phyloP scores from a whole-genome alignment of 2,329 filamentous ascomycete genomes.

The Cladobotryum mycophilum region DNA sequence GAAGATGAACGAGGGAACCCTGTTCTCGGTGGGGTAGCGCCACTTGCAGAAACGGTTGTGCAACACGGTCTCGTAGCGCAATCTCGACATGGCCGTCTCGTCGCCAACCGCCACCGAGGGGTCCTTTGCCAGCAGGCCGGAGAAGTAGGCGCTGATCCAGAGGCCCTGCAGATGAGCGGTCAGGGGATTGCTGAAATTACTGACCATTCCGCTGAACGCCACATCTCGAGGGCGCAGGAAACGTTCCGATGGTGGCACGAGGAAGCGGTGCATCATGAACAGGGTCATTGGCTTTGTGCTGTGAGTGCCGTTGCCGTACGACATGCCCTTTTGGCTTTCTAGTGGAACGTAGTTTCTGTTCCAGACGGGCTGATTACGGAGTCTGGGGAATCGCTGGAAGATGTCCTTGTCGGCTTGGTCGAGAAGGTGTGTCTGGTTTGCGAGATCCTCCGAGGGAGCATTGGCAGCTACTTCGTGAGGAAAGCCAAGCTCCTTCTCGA shows the following conservation, averaged over 20 bases:
- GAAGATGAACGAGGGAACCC: constrained; percentile 66
- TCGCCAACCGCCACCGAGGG: constrained; percentile 13
- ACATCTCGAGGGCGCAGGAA: constrained; percentile 34
- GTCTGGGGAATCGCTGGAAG: constrained; percentile 44
- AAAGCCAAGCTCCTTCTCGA: constrained; percentile 42
- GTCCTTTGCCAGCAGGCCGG: constrained; percentile 20
- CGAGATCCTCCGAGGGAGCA: constrained; percentile 22
- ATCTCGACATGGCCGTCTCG: constrained; percentile 30
- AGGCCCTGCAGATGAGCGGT: constrained; percentile 44
- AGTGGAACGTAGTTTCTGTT: constrained; percentile 41
- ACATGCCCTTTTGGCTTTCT: constrained; percentile 31
- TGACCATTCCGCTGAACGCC: constrained; percentile 37
- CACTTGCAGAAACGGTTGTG: constrained; percentile 63
- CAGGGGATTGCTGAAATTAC: constrained; percentile 35
- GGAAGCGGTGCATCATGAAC: constrained; percentile 40
- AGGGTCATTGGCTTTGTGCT: constrained; percentile 27
- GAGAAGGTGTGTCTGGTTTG: constrained; percentile 31
- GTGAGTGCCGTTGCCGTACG: constrained; percentile 23
- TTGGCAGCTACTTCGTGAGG: constrained; percentile 30
- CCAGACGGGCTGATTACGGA: constrained; percentile 44
- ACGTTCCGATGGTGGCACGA: constrained; percentile 32
- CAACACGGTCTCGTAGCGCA: constrained; percentile 52
- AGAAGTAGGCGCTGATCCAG: constrained; percentile 61
- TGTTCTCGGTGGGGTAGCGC: constrained; percentile 58
- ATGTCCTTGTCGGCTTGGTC: constrained; percentile 47